These are phyloP conservation scores for Dryas drummondii DNA, from an alignment of 306 rosid genomes.

Conservation along the genomic window DNA sequence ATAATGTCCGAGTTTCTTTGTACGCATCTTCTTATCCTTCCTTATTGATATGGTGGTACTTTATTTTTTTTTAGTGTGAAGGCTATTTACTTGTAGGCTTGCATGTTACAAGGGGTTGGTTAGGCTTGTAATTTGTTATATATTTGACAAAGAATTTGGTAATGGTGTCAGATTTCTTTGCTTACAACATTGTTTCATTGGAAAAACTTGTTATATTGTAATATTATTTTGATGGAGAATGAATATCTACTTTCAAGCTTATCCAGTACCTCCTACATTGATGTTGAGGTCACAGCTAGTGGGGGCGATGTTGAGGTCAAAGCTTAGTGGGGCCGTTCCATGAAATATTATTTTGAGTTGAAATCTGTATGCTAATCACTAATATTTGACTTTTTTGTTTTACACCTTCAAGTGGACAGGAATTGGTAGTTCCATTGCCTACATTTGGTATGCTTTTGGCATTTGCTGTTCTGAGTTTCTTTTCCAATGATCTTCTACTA, in stretches of 20 bases:
- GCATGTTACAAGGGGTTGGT: conserved; percentile 24
- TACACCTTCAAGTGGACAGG: conserved; percentile 38
- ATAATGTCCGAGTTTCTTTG: conserved; percentile 32
- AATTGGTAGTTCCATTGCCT: conserved; percentile 36
- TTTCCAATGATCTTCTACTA: conserved; percentile 38
- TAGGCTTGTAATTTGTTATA: conserved; percentile 12
- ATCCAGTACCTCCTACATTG: background rate
- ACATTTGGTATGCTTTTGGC: conserved; percentile 34
- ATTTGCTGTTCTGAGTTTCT: conserved; percentile 32
- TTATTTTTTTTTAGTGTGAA: conserved; percentile 20
- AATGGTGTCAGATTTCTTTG: conserved; percentile 13
- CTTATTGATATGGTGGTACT: conserved; percentile 12
- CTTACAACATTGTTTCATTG: conserved; percentile 5
- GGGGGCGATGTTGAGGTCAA: background rate
- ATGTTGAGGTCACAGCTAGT: background rate
- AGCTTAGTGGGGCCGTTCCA: conserved; percentile 6
- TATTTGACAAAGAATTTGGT: conserved; percentile 15
- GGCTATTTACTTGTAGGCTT: conserved; percentile 19
- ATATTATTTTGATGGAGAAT: conserved; percentile 22
- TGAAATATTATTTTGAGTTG: conserved; percentile 34
- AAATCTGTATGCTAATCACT: conserved; percentile 24
- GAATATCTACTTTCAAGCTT: conserved; percentile 7
- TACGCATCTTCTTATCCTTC: conserved; percentile 35
- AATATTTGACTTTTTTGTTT: conserved; percentile 33
- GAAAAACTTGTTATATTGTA: conserved; percentile 22